A percentile compares a stretch with the other conserved stretches of the same genome.
Conservation (phyloP, 2,329 filamentous ascomycete species). For the Salinomyces thailandicus region DNA sequence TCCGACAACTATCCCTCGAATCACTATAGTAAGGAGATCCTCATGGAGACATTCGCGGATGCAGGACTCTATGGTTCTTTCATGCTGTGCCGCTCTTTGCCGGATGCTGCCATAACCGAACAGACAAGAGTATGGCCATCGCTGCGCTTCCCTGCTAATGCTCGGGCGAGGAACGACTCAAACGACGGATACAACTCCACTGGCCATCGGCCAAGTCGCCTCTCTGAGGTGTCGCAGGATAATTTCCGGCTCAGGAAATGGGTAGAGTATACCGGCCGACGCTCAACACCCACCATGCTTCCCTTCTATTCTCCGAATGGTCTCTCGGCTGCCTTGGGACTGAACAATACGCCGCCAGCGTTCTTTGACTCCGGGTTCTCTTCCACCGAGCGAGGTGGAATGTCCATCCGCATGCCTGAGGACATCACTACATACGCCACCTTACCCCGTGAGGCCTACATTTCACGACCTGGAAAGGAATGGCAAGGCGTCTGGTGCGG, state of each 20-base stretch:
- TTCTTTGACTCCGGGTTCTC: conserved; percentile 15
- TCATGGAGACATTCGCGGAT: conserved; percentile 36
- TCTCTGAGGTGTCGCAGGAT: conserved; percentile 54
- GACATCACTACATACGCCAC: conserved; percentile 58
- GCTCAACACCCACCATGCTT: conserved; percentile 20
- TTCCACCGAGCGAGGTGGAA: conserved; percentile 21
- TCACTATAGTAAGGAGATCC: conserved; percentile 40
- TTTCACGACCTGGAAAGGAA: conserved; percentile 66
- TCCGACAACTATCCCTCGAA: conserved; percentile 12
- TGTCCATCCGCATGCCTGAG: conserved; percentile 41
- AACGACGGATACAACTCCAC: conserved; percentile 33
- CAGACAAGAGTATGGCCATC: conserved; percentile 60
- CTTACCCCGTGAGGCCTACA: conserved; percentile 64
- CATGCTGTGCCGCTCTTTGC: conserved; percentile 49
- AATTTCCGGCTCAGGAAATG: conserved; percentile 67
- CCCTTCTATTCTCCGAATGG: conserved; percentile 16
- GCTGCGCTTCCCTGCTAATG: conserved; percentile 51
- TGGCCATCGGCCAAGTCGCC: conserved; percentile 40
- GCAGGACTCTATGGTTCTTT: conserved; percentile 53
- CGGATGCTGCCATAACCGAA: conserved; percentile 29
- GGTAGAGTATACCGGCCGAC: conserved; percentile 50
- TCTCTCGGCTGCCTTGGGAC: conserved; percentile 20
- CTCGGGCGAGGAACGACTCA: conserved; percentile 46
- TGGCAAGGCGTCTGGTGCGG: conserved; percentile 89
- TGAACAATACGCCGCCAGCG: conserved; percentile 8